Conservation (phyloP, 805 yeast genomes). For the Candida andamanensis region DNA sequence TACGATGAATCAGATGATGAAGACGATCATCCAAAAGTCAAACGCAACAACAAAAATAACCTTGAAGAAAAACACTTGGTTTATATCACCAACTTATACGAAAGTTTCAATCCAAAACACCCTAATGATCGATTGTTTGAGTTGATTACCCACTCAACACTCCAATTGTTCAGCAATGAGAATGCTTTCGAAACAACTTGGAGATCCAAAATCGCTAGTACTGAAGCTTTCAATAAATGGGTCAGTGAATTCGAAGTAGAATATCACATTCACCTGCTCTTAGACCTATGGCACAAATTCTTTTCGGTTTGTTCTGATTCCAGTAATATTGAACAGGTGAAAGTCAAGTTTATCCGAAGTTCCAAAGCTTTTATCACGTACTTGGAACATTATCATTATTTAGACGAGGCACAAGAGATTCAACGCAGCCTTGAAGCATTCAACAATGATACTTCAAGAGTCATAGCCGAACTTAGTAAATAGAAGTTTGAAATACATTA, state of each 20-base stretch:
- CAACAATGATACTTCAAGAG: conserved; percentile 39
- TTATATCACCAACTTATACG: conserved; percentile 32
- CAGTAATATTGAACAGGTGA: conserved; percentile 53
- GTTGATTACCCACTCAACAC: conserved; percentile 21
- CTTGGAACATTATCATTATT: conserved; percentile 12
- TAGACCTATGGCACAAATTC: conserved; percentile 18
- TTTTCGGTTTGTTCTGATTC: conserved; percentile 26
- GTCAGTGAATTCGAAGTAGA: conserved; percentile 9
- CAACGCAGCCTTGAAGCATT: conserved; percentile 12
- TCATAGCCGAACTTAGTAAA: conserved; percentile 28
- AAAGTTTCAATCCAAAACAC: conserved; percentile 16
- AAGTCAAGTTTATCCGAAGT: conserved; percentile 42
- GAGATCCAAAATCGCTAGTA: conserved; percentile 50
- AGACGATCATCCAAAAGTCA: conserved; percentile 8
- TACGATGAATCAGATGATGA: conserved; percentile 31
- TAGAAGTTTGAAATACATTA: conserved; percentile 3
- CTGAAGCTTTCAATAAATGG: conserved; percentile 32
- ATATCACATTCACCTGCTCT: conserved; percentile 23
- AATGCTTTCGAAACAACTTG: conserved; percentile 43
- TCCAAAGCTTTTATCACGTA: conserved; percentile 17
- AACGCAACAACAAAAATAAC: conserved; percentile 8
- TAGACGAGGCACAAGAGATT: conserved; percentile 12
- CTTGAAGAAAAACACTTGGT: conserved; percentile 45
- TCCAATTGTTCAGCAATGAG: conserved; percentile 13
- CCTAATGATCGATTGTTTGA: conserved; percentile 15